A percentile compares a stretch with the other conserved stretches of the same genome.
Conservation (phyloP, 805 yeast genomes). For the Cyberlindnera mississippiensis region DNA sequence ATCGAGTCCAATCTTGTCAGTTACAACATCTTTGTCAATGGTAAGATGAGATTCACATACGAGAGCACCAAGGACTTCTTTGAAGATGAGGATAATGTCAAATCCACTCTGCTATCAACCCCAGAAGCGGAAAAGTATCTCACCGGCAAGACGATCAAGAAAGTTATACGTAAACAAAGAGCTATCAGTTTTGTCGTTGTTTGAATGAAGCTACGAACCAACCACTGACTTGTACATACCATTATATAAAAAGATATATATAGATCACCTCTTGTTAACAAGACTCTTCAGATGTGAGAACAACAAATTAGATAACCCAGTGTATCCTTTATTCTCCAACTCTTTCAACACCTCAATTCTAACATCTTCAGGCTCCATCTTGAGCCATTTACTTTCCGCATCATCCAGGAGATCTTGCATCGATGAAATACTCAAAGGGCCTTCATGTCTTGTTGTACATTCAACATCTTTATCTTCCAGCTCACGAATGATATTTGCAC, state of each 20-base stretch:
- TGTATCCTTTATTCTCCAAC: slow-evolving; percentile 40
- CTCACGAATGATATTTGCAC: slow-evolving; percentile 41
- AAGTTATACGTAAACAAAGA: slow-evolving; percentile 48
- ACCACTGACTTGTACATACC: slow-evolving; percentile 1
- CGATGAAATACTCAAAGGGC: slow-evolving; percentile 46
- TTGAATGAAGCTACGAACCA: background rate
- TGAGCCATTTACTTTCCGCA: slow-evolving; percentile 32
- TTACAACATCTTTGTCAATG: slow-evolving; percentile 69
- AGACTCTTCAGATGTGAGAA: slow-evolving; percentile 53
- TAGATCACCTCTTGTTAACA: slow-evolving; percentile 25
- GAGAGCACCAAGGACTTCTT: slow-evolving; percentile 35
- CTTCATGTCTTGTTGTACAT: slow-evolving; percentile 41
- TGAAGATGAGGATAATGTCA: slow-evolving; percentile 35
- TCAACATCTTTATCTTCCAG: slow-evolving; percentile 39
- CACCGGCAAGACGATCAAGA: slow-evolving; percentile 38
- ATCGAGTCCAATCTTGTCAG: slow-evolving; percentile 35
- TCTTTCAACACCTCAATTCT: slow-evolving; percentile 41
- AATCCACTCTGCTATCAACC: slow-evolving; percentile 29
- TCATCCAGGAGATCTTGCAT: slow-evolving; percentile 31
- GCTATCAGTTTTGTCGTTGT: slow-evolving; percentile 24
- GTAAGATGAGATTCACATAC: slow-evolving; percentile 55
- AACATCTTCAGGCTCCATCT: slow-evolving; percentile 36
- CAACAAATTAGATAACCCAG: slow-evolving; percentile 46
- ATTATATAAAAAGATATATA: background rate
- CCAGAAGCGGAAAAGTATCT: slow-evolving; percentile 42